Evolutionary conservation across 2,329 filamentous ascomycete genomes (phyloP), one percentile per base, ranked within the genome.

Genomic region (Trichothecium roseum): DNA sequence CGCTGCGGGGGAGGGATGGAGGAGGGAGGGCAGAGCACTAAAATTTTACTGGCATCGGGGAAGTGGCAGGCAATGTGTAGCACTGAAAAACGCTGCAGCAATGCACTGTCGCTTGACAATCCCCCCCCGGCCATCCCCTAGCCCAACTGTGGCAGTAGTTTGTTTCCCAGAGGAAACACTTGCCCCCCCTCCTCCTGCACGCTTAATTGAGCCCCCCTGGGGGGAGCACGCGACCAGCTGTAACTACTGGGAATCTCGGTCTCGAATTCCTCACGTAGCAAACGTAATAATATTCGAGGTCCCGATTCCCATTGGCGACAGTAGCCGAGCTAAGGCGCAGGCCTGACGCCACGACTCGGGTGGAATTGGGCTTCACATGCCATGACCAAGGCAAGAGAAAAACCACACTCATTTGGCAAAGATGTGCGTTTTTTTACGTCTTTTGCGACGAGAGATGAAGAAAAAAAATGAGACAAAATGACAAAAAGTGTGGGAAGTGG

Each of bases 1-100:
- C n/a, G 35, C 34, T 39, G 38, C 29, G 32, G 39, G 30, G 30
- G 28, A 43, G 40, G 37, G 39, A 28, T 30, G 32, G 36, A 36
- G 30, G 30, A 27, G 43, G 40, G 37, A 37, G 30, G 30, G 32
- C 34, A 36, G 20, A 6, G 20, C 20, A 24, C 20, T 24, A 24
- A 24, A 24, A 24, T 10, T 6, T 6, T 24, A 10, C 20, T 24
- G 20, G 20, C 20, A 24, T 24, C 10, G 20, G 20, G 6, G 20
- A 24, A 10, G 20, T 24, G 20, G 20, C 6, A 24, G 20, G 20
- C 6, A 24, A 24, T 24, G 20, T 10, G 20, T 10, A 6, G 20
- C n/a, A n/a, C n/a, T n/a, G n/a, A n/a, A n/a, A 24, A 24, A 24
- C 20, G 20, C 20, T 24, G 6, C 20, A 10, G 20, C 6, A 24